Percentiles rank a stretch among this genome's conserved stretches.
phyloP scores from a whole-genome alignment of 2,329 filamentous ascomycete genomes.

The Ophiostoma novo-ulmi region DNA sequence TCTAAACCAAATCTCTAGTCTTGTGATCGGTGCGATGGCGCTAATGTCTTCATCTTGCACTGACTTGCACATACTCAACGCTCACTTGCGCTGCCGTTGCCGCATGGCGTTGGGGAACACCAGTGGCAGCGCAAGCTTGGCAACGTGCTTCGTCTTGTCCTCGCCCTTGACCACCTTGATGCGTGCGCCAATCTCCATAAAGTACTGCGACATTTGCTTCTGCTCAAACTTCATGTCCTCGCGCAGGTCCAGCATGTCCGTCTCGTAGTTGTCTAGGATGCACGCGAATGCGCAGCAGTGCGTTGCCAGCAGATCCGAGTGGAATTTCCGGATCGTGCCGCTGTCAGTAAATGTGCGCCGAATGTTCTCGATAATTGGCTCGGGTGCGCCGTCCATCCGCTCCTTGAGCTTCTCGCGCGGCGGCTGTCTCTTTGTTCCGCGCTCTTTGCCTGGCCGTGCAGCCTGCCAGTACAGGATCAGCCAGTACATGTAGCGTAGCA shows the following conservation, averaged over 20 bases:
- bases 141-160: constrained; percentile 53
- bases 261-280: constrained; percentile 67
- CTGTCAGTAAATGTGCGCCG: constrained; percentile 63
- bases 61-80: not conserved
- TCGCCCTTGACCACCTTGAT: constrained; percentile 57
- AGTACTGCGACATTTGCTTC: constrained; percentile 66
- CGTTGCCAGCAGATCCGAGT: constrained; percentile 65
- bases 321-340: constrained; percentile 63
- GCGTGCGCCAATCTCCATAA: constrained; percentile 68
- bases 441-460: constrained; percentile 44
- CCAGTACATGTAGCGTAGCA: constrained; percentile 57
- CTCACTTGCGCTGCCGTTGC: constrained; percentile 23
- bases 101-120: constrained; percentile 64
- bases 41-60: not conserved
- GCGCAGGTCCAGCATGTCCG: constrained; percentile 63
- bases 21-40: not conserved
- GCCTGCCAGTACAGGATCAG: constrained; percentile 50
- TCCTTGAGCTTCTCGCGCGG: constrained; percentile 57
- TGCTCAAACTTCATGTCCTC: constrained; percentile 69
- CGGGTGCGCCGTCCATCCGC: constrained; percentile 52
- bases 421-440: constrained; percentile 49
- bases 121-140: constrained; percentile 70
- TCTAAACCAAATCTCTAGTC: not conserved
- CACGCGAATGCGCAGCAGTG: constrained; percentile 67
- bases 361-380: constrained; percentile 60